Conservation (phyloP, 73 alveolate species). For the Tetrahymena thermophila region DNA sequence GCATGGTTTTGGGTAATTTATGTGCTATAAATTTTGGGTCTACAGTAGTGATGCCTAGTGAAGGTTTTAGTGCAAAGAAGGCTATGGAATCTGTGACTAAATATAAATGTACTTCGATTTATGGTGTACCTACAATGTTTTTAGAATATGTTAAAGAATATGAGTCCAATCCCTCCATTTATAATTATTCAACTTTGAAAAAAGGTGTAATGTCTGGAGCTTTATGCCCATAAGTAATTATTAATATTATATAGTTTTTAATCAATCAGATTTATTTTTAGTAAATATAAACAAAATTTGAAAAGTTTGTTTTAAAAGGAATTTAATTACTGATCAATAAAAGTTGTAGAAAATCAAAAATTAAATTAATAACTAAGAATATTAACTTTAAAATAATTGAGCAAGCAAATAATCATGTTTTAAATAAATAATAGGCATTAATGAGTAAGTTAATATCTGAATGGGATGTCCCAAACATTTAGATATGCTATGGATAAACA, state of each 20-base stretch:
- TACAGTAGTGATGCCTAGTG: conserved; percentile 64
- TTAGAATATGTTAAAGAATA: conserved; percentile 52
- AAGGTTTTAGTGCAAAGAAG: conserved; percentile 54
- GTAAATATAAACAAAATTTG: not conserved
- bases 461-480: not conserved
- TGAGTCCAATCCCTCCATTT: conserved; percentile 7
- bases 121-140: conserved; percentile 83
- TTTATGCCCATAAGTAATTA: conserved; percentile 48
- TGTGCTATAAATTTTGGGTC: conserved; percentile 62
- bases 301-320: not conserved
- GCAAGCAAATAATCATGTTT: not conserved
- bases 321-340: not conserved
- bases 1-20: conserved; percentile 77
- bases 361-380: too few relatives aligned
- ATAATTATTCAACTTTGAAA: conserved; percentile 31
- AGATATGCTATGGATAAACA: conserved; percentile 33
- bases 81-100: conserved; percentile 46
- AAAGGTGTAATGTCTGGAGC: conserved; percentile 78
- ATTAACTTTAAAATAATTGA: too few relatives aligned
- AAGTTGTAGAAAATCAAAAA: not conserved
- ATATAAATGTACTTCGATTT: conserved; percentile 47
- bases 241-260: not conserved
- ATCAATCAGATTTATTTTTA: not conserved
- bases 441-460: not conserved
- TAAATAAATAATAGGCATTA: not conserved